Evolutionary conservation across 2,329 filamentous ascomycete genomes (phyloP), one percentile per base, ranked within the genome.

Genomic region (Leptographium radiaticola): DNA sequence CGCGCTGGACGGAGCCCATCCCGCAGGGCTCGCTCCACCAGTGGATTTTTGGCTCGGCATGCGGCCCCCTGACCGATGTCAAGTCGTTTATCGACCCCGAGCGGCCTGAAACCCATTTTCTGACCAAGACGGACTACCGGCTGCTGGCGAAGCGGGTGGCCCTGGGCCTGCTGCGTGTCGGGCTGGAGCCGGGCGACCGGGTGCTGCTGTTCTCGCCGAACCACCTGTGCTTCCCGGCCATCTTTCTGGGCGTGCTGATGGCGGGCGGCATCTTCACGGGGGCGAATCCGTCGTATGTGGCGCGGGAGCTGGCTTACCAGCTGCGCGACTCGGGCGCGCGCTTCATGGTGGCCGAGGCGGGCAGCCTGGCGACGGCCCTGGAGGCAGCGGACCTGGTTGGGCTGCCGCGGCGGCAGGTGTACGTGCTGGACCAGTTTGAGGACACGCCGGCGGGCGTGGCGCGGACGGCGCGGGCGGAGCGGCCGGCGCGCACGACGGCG

Each of bases 251-350:
- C 16, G 74, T 86, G 20, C 73, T 89, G 51, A 89, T 89, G 80
- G 85, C 87, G 0, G 86, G 86, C 5, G 86, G 85, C 2, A 71
- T 91, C 53, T 91, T 91, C 69, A 86, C 83, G 0, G 87, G 86
- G 31, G 67, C 67, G 40, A 68, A 68, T 55, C 67, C 67, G 25
- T 57, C 59, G 5, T 67, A 81, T 60, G 81, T 87, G 0, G 71
- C 79, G 0, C 72, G 85, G 20, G 87, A 93, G 66, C 67, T 94
- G 47, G 84, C 81, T 8, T 84, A 87, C 65, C 88, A 93, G 66
- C 71, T 93, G 39, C 73, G 78, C 49, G 85, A 91, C 65, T 84
- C 82, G 54, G 82, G 77, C 0, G 83, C 87, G 0, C 75, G 67
- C 8, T 84, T 86, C 62, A 68, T 93, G 54, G 69, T 93, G 53